Base-by-base conservation (phyloP, 495 filamentous ascomycete genomes). In the Xylaria flabelliformis region DNA sequence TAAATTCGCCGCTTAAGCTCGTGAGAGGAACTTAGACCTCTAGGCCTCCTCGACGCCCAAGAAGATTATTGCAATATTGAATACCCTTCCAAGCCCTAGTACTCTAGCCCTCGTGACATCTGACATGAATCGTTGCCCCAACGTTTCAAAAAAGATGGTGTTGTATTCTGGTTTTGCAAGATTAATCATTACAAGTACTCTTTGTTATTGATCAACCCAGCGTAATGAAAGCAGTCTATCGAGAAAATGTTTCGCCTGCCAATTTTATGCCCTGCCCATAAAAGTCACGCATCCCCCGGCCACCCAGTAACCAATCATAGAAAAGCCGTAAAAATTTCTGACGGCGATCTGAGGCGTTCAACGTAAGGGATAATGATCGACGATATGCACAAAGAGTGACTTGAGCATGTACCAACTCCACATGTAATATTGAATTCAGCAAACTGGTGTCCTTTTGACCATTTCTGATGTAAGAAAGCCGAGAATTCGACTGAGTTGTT, bases 371-470 rank as follows among this genome's bases (percentile, higher is more conserved):
- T 6, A 69, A 26, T 12, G 67, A 59, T 5, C 17, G 51, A 4
- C 67, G 51, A 15, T 69, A 61, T 2, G 39, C 36, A 34, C 53
- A 24, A 21, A 69, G 56, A 1, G 67, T 61, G 26, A 50, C 67
- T 13, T 34, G 51, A 24, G 41, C 42, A n/a, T 34, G n/a, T 48
- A 69, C 56, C 1, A 69, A 15, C 41, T 61, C 67, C 8, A 36
- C 19, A 24, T 69, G 50, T 15, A 61, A 39, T 6, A 69, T 24
- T 0, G 8, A 41, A 12, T 26, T 19, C 8, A 59, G 7, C 24
- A 59, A 1, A 24, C 10, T n/a, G 15, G 1, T 21, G n/a, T 61
- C 55, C 3, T 48, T 19, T 32, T 53, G 67, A 3, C 42, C 56
- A 4, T n/a, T 41, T 1, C 5, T 41, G 0, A 69, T 61, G 9